Evolutionary conservation across 1,139 yeast genomes (phyloP), one percentile per base, ranked within the genome.

Genomic region (Saccharomyces hybrid): DNA sequence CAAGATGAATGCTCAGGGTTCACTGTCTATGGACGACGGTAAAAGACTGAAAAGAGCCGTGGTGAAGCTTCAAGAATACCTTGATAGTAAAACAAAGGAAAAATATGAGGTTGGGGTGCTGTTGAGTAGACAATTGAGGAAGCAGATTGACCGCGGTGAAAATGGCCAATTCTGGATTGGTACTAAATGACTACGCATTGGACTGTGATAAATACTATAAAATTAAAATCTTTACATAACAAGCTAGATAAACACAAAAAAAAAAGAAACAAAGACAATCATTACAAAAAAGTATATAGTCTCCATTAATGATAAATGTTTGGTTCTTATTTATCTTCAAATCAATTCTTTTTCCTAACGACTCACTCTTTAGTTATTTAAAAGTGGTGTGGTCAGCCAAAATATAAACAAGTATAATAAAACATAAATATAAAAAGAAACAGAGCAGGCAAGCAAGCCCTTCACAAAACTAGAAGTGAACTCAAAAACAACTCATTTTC

Each of bases 41-140:
- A 65, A 71, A 49, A 73, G 72, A 55, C 56, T 74, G 48, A 59
- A 64, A 48, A 61, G 60, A 24, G 77, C 76, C 12, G 65, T 73
- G 29, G 64, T 58, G n/a, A 71, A 68, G 57, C 56, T 74, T 41
- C 73, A 73, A 54, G 72, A 70, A 48, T 74, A 71, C 52, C 60
- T 72, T 21, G 77, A 74, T 53, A 66, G 65, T 53, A 73, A 73
- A 58, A 68, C 67, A 50, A 74, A 73, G 59, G 75, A 73, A 59
- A 71, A 70, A 58, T 73, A 74, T 59, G 77, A 73, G 47, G 61
- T 72, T 4, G 77, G 76, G 9, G 72, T 73, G 7, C 61, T 65
- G 44, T 57, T 74, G 41, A 72, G 76, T 29, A 68, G 75, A 48
- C 71, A 72, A 28, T 61, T 73, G 41, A 69, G 77, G 60, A 71